phyloP scores from a whole-genome alignment of 179 eudicot species.

The Silene coronaria region DNA sequence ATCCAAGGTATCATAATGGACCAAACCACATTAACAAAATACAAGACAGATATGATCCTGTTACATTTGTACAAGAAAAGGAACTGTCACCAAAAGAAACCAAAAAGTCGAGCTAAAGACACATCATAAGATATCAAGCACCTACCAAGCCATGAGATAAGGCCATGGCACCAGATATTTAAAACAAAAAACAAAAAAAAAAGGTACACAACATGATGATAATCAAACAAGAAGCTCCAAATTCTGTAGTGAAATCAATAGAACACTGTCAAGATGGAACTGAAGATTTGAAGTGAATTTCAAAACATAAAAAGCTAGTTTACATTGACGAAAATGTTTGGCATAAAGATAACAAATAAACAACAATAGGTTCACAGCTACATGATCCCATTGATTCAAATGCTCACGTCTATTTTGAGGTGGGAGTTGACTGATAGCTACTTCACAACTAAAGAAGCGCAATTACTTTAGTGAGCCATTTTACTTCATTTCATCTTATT shows the following conservation, averaged over 20 bases:
- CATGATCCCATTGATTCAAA: too few relatives aligned
- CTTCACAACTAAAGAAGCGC: neutral
- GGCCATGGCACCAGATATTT: neutral
- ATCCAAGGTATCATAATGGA: neutral
- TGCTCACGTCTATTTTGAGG: too few relatives aligned
- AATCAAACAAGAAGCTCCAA: slow-evolving; percentile 7
- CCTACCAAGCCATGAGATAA: neutral
- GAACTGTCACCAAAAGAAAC: slow-evolving; percentile 1
- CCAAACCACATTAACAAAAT: neutral
- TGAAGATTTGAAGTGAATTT: neutral
- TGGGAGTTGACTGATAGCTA: neutral
- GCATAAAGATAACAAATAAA: too few relatives aligned
- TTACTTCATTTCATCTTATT: neutral
- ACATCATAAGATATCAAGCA: neutral
- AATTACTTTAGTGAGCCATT: neutral
- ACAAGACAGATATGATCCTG: neutral
- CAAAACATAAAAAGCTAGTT: neutral
- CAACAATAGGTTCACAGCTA: too few relatives aligned
- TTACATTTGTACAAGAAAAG: neutral
- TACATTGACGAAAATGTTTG: too few relatives aligned
- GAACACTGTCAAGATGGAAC: neutral
- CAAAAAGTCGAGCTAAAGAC: neutral
- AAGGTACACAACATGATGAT: neutral
- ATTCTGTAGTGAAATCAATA: neutral
- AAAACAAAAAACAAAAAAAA: neutral